Conservation (phyloP, 1,284 basidiomycete species). For the Papiliotrema nemorosa region DNA sequence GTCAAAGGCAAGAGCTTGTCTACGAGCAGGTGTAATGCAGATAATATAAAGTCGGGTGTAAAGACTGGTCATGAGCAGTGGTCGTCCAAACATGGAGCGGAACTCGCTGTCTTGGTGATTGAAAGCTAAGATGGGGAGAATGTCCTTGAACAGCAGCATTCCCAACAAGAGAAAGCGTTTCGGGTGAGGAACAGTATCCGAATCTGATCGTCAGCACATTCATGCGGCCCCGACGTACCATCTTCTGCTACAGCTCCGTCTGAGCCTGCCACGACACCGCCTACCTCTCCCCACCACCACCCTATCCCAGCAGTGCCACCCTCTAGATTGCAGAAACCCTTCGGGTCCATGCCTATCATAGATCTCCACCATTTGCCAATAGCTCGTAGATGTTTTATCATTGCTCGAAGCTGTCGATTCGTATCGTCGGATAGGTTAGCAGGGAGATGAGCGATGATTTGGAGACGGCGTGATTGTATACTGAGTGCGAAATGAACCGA, state of each 20-base stretch:
- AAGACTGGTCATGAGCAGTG: constrained; percentile 56
- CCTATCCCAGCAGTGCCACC: constrained; percentile 42
- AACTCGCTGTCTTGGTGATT: constrained; percentile 44
- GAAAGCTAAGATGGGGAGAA: constrained; percentile 44
- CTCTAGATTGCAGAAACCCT: constrained; percentile 42
- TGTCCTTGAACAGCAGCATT: constrained; percentile 81
- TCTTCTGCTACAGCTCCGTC: constrained; percentile 45
- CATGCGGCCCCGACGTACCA: constrained; percentile 27
- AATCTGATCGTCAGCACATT: constrained; percentile 23
- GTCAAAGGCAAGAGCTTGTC: constrained; percentile 78
- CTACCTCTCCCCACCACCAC: constrained; percentile 50
- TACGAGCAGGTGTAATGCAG: constrained; percentile 71
- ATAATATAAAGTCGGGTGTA: constrained; percentile 68
- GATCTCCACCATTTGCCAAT: constrained; percentile 48
- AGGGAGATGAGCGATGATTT: constrained; percentile 21
- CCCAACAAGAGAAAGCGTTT: constrained; percentile 72
- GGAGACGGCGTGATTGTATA: constrained; percentile 39
- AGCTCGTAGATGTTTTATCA: constrained; percentile 45
- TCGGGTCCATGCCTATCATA: constrained; percentile 46
- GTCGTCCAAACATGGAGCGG: background rate
- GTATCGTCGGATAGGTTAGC: constrained; percentile 11
- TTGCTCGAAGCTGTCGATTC: constrained; percentile 26
- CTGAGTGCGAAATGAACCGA: constrained; percentile 41
- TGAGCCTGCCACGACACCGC: constrained; percentile 41
- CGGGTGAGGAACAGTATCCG: constrained; percentile 38